Percentiles rank a stretch among this genome's conserved stretches.
These are phyloP conservation scores for Luffa aegyptiaca DNA, from an alignment of 306 rosid genomes.

Conservation along the genomic window DNA sequence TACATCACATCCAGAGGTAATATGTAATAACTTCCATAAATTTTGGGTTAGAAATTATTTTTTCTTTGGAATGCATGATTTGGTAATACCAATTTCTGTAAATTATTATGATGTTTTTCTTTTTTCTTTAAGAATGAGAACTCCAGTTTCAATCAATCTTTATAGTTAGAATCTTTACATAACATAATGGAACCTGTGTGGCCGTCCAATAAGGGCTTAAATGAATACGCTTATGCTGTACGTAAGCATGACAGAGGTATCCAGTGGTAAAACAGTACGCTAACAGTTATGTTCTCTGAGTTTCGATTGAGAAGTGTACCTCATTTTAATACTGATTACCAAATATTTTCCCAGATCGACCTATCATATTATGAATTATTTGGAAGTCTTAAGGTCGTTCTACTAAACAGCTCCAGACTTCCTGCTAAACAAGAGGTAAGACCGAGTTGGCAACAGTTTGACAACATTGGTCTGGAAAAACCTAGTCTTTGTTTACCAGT, in stretches of 20 bases:
- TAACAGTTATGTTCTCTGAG: not conserved
- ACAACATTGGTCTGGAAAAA: not conserved
- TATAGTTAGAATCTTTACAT: not conserved
- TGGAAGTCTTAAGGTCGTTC: slow-evolving; percentile 74
- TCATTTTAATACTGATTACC: not conserved
- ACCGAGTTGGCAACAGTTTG: slow-evolving; percentile 6
- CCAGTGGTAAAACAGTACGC: not conserved
- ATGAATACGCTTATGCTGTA: not conserved
- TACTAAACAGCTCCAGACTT: slow-evolving; percentile 48
- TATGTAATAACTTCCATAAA: not conserved
- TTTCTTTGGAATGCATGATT: not conserved
- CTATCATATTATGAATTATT: slow-evolving; percentile 65
- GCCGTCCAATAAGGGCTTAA: not conserved
- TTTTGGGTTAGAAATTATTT: not conserved
- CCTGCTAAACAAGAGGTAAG: slow-evolving; percentile 66
- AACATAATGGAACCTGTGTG: not conserved
- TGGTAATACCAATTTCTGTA: not conserved
- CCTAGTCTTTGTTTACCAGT: not conserved
- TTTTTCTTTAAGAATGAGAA: not conserved
- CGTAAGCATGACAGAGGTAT: not conserved
- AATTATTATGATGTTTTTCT: not conserved
- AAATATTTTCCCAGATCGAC: slow-evolving; percentile 55
- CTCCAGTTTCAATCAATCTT: not conserved
- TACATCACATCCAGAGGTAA: not conserved
- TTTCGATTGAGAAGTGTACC: not conserved